Conservation (phyloP, 192 early-diverging fungal genomes). For the Dispira simplex region DNA sequence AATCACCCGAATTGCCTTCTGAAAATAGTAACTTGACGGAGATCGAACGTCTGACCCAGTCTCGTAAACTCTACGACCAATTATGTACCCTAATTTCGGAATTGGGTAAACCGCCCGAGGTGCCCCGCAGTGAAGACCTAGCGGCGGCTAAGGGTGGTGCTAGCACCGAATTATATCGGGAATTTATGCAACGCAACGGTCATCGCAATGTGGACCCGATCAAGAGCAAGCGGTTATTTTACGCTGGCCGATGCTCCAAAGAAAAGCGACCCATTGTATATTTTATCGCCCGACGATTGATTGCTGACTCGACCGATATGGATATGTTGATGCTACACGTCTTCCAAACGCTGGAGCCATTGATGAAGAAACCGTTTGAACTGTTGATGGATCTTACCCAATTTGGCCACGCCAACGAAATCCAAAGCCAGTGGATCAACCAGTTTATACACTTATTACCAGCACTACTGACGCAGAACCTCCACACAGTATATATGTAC, state of each 20-base stretch:
- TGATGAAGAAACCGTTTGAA: constrained; percentile 55
- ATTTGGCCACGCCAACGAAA: constrained; percentile 66
- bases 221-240: constrained; percentile 56
- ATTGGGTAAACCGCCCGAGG: constrained; percentile 72
- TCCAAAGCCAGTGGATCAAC: constrained; percentile 54
- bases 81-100: constrained; percentile 73
- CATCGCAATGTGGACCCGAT: constrained; percentile 50
- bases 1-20: too few species aligned
- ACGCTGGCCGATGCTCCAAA: constrained; percentile 64
- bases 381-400: constrained; percentile 70
- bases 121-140: constrained; percentile 26
- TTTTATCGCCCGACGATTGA: constrained; percentile 63
- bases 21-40: not conserved
- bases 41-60: constrained; percentile 1
- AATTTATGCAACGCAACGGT: constrained; percentile 58
- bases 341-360: constrained; percentile 48
- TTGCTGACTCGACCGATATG: constrained; percentile 65
- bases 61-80: constrained; percentile 27
- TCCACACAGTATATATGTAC: constrained; percentile 58
- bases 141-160: constrained; percentile 33
- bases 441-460: constrained; percentile 63
- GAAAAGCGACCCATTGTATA: constrained; percentile 70
- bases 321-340: constrained; percentile 67
- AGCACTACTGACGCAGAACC: constrained; percentile 38
- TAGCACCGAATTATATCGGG: constrained; percentile 30